Percentiles rank a stretch among this genome's conserved stretches.
Evolutionary conservation across 2,329 filamentous ascomycete species (phyloP).

Genomic region (Cladosporium austrohemisphaericum): DNA sequence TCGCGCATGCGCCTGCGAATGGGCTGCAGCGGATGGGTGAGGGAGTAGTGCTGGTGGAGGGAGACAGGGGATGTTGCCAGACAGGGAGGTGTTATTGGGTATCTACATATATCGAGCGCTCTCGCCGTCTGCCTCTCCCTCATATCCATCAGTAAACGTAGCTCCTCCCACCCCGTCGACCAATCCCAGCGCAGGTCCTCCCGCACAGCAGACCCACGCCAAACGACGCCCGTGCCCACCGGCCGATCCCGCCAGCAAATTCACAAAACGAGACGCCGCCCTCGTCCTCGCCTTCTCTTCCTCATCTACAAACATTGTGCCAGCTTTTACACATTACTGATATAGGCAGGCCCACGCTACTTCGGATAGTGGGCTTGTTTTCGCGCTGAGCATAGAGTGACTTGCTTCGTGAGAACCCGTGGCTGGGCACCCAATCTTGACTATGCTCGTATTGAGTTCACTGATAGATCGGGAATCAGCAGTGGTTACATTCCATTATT

Average conservation of each 20-base stretch:
- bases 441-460: slow-evolving; percentile 64
- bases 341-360: slow-evolving; percentile 17
- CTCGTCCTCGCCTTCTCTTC: slow-evolving; percentile 34
- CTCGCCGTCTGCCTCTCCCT: neutral
- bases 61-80: too few species aligned
- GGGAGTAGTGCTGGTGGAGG: neutral
- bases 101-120: too few species aligned
- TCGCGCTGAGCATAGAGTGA: slow-evolving; percentile 66
- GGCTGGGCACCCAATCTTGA: slow-evolving; percentile 68
- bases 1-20: slow-evolving; percentile 18
- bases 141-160: slow-evolving; percentile 21
- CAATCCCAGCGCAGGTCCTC: slow-evolving; percentile 28
- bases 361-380: slow-evolving; percentile 46
- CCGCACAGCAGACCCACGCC: slow-evolving; percentile 8
- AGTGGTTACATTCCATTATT: slow-evolving; percentile 55
- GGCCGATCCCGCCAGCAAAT: neutral
- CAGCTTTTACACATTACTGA: slow-evolving; percentile 59
- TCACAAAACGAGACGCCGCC: slow-evolving; percentile 15
- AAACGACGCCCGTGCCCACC: slow-evolving; percentile 1
- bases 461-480: slow-evolving; percentile 69
- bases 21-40: neutral
- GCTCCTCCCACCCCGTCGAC: slow-evolving; percentile 19
- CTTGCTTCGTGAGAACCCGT: slow-evolving; percentile 48
- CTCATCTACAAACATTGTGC: slow-evolving; percentile 45
- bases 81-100: too few species aligned